A percentile compares a stretch with the other conserved stretches of the same genome.
These are phyloP conservation scores for Daldinia caldariorum DNA, from an alignment of 495 filamentous ascomycete species.

Conservation along the genomic window DNA sequence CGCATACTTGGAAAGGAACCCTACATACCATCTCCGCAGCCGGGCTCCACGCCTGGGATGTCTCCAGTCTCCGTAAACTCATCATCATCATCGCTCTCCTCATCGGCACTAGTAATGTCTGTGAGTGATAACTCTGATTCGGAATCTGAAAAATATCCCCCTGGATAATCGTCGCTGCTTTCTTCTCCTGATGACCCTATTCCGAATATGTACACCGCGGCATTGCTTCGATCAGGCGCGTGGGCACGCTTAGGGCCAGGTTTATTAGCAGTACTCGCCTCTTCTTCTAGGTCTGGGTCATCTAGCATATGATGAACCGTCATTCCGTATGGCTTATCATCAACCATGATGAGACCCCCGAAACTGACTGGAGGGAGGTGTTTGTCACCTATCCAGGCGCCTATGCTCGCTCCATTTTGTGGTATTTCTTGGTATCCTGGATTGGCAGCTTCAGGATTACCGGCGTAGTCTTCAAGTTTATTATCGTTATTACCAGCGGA, in stretches of 20 bases:
- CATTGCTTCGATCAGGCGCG: slow-evolving; percentile 50
- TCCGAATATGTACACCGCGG: slow-evolving; percentile 32
- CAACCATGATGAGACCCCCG: slow-evolving; percentile 85
- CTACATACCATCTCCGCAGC: slow-evolving; percentile 69
- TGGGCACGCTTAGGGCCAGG: slow-evolving; percentile 42
- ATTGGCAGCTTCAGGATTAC: slow-evolving; percentile 61
- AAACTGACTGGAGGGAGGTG: slow-evolving; percentile 90
- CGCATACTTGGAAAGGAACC: slow-evolving; percentile 24
- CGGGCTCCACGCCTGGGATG: slow-evolving; percentile 80
- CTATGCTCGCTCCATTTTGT: slow-evolving; percentile 88
- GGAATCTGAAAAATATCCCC: slow-evolving; percentile 63
- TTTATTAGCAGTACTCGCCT: slow-evolving; percentile 47
- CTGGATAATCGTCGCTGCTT: slow-evolving; percentile 56
- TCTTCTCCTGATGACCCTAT: slow-evolving; percentile 52
- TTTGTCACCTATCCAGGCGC: slow-evolving; percentile 82
- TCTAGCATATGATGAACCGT: slow-evolving; percentile 97
- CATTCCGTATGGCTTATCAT: slow-evolving; percentile 86
- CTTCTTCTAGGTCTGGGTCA: slow-evolving; percentile 71
- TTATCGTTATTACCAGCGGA: slow-evolving; percentile 22
- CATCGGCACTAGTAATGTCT: slow-evolving; percentile 58
- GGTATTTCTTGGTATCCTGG: slow-evolving; percentile 77
- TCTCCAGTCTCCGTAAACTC: slow-evolving; percentile 74
- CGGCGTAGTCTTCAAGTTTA: slow-evolving; percentile 34
- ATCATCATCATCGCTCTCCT: slow-evolving; percentile 53
- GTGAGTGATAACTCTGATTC: slow-evolving; percentile 62